Percentiles rank a stretch among this genome's conserved stretches.
These are phyloP conservation scores for Salix dunnii DNA, from an alignment of 345 rosid genomes.

Conservation along the genomic window DNA sequence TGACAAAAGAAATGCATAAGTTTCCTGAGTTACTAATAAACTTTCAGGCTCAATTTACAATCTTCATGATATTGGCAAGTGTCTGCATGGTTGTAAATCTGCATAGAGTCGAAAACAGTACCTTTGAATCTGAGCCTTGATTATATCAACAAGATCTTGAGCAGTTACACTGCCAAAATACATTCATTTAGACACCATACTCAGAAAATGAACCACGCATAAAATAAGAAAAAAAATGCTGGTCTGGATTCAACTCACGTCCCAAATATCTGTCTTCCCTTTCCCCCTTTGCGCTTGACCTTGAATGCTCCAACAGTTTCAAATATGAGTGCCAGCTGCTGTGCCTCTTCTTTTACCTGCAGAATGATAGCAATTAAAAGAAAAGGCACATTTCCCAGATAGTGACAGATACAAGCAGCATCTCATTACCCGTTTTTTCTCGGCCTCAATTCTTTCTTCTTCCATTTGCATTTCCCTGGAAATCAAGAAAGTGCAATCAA, in stretches of 20 bases:
- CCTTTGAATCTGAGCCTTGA: slow-evolving; percentile 92
- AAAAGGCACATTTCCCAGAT: not conserved
- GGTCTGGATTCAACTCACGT: slow-evolving; percentile 44
- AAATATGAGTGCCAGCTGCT: slow-evolving; percentile 70
- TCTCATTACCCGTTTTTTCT: slow-evolving; percentile 71
- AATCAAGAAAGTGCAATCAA: not conserved
- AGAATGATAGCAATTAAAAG: slow-evolving; percentile 1
- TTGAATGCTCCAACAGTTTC: slow-evolving; percentile 92
- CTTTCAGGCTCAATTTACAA: not conserved
- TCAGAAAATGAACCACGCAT: not conserved
- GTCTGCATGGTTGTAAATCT: slow-evolving; percentile 5
- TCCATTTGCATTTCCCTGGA: slow-evolving; percentile 77
- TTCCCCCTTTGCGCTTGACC: slow-evolving; percentile 93
- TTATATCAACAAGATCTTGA: slow-evolving; percentile 87
- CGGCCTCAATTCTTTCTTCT: slow-evolving; percentile 89
- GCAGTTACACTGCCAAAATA: slow-evolving; percentile 70
- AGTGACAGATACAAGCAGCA: not conserved
- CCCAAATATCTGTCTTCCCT: slow-evolving; percentile 87
- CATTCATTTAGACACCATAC: slow-evolving; percentile 9
- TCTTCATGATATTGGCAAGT: not conserved
- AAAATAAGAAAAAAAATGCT: not conserved
- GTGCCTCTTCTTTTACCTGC: slow-evolving; percentile 94
- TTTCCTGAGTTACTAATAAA: not conserved
- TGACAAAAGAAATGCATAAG: not conserved
- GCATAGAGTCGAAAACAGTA: slow-evolving; percentile 22